A percentile compares a stretch with the other conserved stretches of the same genome.
Conservation (phyloP, 2,329 filamentous ascomycete genomes). For the Dactylonectria macrodidyma region DNA sequence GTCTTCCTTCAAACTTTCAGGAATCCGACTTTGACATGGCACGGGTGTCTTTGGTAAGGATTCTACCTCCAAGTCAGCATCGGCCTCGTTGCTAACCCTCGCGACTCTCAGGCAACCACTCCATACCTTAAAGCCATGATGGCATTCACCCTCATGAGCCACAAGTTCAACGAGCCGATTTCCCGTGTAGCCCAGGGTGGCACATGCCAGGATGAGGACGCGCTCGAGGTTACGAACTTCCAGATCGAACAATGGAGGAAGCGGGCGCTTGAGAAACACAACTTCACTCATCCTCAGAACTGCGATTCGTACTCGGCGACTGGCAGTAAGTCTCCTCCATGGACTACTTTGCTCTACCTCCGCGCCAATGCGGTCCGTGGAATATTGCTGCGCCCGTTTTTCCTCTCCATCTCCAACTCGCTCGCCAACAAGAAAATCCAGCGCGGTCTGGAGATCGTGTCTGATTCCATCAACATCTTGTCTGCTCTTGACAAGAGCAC, state of each 20-base stretch:
- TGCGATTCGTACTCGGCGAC: neutral
- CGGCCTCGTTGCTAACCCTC: no score
- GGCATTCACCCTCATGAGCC: conserved; percentile 13
- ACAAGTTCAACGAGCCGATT: conserved; percentile 19
- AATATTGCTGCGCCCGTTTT: neutral
- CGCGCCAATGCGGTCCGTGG: conserved; percentile 6
- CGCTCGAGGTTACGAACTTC: conserved; percentile 12
- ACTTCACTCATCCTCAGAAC: conserved; percentile 5
- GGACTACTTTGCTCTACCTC: conserved; percentile 10
- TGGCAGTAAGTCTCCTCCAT: neutral
- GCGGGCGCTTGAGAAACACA: conserved; percentile 3
- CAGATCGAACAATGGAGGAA: conserved; percentile 16
- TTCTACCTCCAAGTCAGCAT: neutral
- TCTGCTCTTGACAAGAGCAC: neutral
- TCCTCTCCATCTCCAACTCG: neutral
- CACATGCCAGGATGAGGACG: conserved; percentile 15
- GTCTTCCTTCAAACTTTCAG: conserved; percentile 12
- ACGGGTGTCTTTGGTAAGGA: conserved; percentile 6
- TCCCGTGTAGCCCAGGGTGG: conserved; percentile 10
- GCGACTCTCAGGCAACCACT: neutral
- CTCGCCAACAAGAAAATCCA: conserved; percentile 2
- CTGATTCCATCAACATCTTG: conserved; percentile 4
- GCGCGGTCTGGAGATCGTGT: neutral
- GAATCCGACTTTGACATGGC: conserved; percentile 17
- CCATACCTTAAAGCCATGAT: conserved; percentile 14